A percentile compares a stretch with the other conserved stretches of the same genome.
phyloP scores from a whole-genome alignment of 805 yeast species.

The Metschnikowia baotianmanensis region DNA sequence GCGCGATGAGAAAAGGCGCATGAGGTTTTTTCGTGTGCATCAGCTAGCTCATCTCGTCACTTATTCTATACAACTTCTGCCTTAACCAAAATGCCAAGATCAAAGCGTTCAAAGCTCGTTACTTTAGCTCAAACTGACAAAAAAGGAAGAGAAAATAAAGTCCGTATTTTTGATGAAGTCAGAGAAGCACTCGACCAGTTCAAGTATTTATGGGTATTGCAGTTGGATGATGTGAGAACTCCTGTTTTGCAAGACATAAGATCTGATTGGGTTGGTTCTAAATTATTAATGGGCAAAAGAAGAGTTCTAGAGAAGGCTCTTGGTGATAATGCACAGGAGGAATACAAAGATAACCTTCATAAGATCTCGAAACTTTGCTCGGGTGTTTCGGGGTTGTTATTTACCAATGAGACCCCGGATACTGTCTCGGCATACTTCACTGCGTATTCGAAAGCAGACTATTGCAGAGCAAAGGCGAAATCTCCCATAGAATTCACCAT shows the following conservation, averaged over 20 bases:
- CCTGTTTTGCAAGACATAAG: slow-evolving; percentile 93
- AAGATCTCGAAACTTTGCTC: slow-evolving; percentile 58
- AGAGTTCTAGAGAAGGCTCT: slow-evolving; percentile 90
- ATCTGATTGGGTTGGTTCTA: slow-evolving; percentile 89
- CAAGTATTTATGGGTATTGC: slow-evolving; percentile 80
- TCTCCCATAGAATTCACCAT: slow-evolving; percentile 81
- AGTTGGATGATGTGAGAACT: slow-evolving; percentile 89
- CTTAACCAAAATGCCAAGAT: slow-evolving; percentile 74
- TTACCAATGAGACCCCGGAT: slow-evolving; percentile 85
- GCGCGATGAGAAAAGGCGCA: slow-evolving; percentile 3
- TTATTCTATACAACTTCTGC: slow-evolving; percentile 1
- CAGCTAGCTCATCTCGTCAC: slow-evolving; percentile 13
- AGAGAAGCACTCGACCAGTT: slow-evolving; percentile 75
- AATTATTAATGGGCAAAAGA: slow-evolving; percentile 85
- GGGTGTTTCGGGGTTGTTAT: slow-evolving; percentile 85
- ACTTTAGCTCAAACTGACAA: slow-evolving; percentile 95
- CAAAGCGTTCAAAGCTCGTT: slow-evolving; percentile 93
- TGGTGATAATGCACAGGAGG: slow-evolving; percentile 85
- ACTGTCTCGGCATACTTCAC: slow-evolving; percentile 89
- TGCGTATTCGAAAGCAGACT: slow-evolving; percentile 76
- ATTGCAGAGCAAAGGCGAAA: slow-evolving; percentile 82
- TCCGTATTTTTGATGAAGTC: slow-evolving; percentile 85
- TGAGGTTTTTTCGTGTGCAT: slow-evolving; percentile 7
- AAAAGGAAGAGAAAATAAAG: slow-evolving; percentile 92
- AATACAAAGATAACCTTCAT: slow-evolving; percentile 81